Evolutionary conservation across 768 basidiomycete species (phyloP), one percentile per base, ranked within the genome.

Genomic region (Agrocybe praecox): DNA sequence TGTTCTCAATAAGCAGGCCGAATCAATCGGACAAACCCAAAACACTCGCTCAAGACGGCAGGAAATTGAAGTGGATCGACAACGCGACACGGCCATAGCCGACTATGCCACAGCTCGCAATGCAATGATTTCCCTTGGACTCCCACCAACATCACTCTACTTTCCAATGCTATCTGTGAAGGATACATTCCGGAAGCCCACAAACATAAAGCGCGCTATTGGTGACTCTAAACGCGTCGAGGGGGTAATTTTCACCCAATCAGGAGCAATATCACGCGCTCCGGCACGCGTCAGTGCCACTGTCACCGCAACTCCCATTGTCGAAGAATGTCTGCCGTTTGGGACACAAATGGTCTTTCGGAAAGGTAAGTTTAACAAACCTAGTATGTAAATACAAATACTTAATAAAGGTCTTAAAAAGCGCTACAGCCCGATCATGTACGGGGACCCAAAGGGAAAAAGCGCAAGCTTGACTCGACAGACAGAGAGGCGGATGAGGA

Each of bases 141-240:
- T 33, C 36, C 21, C 24, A 14, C 24, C 2, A 6, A 36, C 24
- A 42, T 42, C 21, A 18, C 22, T 24, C 1, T n/a, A 26, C n/a
- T 61, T 62, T 26, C 64, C 55, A 1, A 42, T 42, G 1, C 55
- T 67, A 12, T 57, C 57, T 1, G 17, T 52, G 1, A 49, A 56
- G 11, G 59, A 65, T 49, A 64, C 61, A 15, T 49, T 49, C 19
- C 53, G 59, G 1, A 59, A 60, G 43, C 50, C 55, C 5, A 64
- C 62, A 0, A 43, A 52, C 10, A 2, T 33, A 5, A 58, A 56
- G 24, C 62, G 59, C 14, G 45, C 19, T 0, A 23, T 65, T 21
- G 67, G 67, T 6, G 62, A 62, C 33, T 61, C 61, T 0, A 32
- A 44, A 14, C 7, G 15, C 2, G 32, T 34, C 14, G 62, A 67